Base-by-base conservation (phyloP, 768 basidiomycete genomes). In the Suillus alpinus region DNA sequence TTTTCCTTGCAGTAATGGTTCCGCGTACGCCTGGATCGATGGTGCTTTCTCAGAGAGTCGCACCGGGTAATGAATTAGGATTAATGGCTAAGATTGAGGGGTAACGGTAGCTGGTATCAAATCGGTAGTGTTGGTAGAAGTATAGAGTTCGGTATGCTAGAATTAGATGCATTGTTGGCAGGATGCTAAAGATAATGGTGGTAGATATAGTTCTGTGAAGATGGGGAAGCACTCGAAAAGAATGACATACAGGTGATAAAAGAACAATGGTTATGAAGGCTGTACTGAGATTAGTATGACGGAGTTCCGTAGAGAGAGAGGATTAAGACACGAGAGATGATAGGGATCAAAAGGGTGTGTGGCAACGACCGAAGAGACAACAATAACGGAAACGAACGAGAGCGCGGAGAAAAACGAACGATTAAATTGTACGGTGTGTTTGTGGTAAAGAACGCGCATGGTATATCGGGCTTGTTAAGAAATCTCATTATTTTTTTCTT, bases 361-460 rank as follows among this genome's bases (percentile, higher is more conserved):
- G 43, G 44, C 59, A 37, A 43, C 44, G 57, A 26, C 40, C 18
- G 43, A 31, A 34, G 20, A 60, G 64, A 72, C 65, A 70, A 73
- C 71, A 68, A 32, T 59, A 39, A 46, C 47, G n/a, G 41, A 65
- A 58, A 59, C 62, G 62, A 71, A 61, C 60, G 64, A 59, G 60
- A 51, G 52, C 37, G 41, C 32, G n/a, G 39, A 37, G 16, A 41
- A 18, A 56, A 56, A 57, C 44, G 62, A 53, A 53, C 13, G 50
- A 60, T 73, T 70, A 70, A 71, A 49, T 61, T 60, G 62, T 67
- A 73, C 61, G 65, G 37, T 26, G 65, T 65, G 60, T 31, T 49
- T 34, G 31, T 41, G 56, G 16, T 67, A 67, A 50, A 49, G 37
- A 49, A 20, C 40, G 59, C 23, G 6, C 16, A 36, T 16, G 14